Evolutionary conservation across 1,284 basidiomycete genomes (phyloP).

Genomic region (Ustilago nuda): DNA sequence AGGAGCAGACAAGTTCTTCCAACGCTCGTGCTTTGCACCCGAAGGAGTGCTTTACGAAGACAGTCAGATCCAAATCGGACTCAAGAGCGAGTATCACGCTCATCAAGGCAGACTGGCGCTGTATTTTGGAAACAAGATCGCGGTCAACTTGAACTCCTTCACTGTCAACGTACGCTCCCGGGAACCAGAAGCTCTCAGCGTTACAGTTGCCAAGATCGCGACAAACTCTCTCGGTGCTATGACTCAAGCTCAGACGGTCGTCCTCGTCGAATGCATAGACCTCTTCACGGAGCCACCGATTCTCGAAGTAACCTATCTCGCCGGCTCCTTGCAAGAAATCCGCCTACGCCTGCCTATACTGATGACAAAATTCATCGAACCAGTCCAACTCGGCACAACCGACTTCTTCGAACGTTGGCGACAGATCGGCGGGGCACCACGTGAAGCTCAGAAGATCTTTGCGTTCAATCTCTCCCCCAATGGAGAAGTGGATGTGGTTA

Average conservation of each 20-base stretch:
- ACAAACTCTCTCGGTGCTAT: constrained; percentile 80
- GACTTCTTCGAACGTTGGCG: constrained; percentile 99
- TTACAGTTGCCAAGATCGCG: constrained; percentile 88
- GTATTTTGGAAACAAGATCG: constrained; percentile 95
- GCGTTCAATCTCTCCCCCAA: constrained; percentile 75
- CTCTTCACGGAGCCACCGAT: constrained; percentile 82
- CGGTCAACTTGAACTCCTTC: constrained; percentile 86
- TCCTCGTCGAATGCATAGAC: constrained; percentile 93
- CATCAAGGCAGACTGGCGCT: constrained; percentile 90
- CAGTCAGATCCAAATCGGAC: constrained; percentile 90
- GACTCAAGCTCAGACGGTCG: constrained; percentile 89
- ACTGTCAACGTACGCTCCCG: constrained; percentile 78
- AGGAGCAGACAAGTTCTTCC: constrained; percentile 78
- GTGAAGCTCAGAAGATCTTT: constrained; percentile 91
- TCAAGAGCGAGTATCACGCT: constrained; percentile 95
- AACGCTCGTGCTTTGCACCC: constrained; percentile 80
- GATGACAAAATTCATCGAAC: constrained; percentile 91
- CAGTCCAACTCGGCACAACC: constrained; percentile 81
- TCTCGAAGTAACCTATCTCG: constrained; percentile 89
- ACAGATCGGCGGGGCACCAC: constrained; percentile 88
- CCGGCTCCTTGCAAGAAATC: constrained; percentile 88
- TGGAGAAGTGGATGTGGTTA: constrained; percentile 80
- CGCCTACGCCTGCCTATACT: constrained; percentile 87
- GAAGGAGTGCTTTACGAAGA: constrained; percentile 98
- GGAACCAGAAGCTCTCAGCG: constrained; percentile 80